Evolutionary conservation across 352 stramenopile species (phyloP).

Genomic region (Globisporangium parvum): DNA sequence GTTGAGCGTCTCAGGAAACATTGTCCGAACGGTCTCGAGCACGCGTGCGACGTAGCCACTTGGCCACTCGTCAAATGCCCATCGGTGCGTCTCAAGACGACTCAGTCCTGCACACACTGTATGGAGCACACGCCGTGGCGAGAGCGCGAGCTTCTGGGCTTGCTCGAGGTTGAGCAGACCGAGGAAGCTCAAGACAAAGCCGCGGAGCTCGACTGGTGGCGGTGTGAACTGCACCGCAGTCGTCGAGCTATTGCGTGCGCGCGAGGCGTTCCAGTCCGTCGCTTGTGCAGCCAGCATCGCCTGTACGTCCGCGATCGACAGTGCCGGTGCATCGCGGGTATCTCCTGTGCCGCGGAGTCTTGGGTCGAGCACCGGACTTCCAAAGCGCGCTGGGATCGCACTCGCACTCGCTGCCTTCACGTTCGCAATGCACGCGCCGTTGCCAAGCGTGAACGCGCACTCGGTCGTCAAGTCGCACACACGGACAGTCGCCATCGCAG

Average conservation of each 20-base stretch:
- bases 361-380: slow-evolving; percentile 23
- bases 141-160: slow-evolving; percentile 27
- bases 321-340: neutral
- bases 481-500: slow-evolving; percentile 15
- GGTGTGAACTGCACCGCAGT: slow-evolving; percentile 19
- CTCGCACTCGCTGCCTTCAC: slow-evolving; percentile 2
- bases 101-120: slow-evolving; percentile 43
- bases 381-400: slow-evolving; percentile 30
- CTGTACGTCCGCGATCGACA: slow-evolving; percentile 26
- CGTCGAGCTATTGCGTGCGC: slow-evolving; percentile 9
- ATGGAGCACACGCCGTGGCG: slow-evolving; percentile 33
- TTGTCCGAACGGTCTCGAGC: slow-evolving; percentile 32
- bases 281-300: slow-evolving; percentile 20
- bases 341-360: slow-evolving; percentile 1
- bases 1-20: slow-evolving; percentile 41
- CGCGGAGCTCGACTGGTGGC: slow-evolving; percentile 36
- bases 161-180: slow-evolving; percentile 57
- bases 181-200: slow-evolving; percentile 61
- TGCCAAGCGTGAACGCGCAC: slow-evolving; percentile 37
- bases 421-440: slow-evolving; percentile 42
- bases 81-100: slow-evolving; percentile 55
- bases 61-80: slow-evolving; percentile 53
- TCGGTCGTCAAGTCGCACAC: slow-evolving; percentile 44
- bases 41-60: slow-evolving; percentile 36
- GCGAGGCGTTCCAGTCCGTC: slow-evolving; percentile 17